Evolutionary conservation across 2,329 filamentous ascomycete genomes (phyloP).

Genomic region (Penicillium sclerotiorum): DNA sequence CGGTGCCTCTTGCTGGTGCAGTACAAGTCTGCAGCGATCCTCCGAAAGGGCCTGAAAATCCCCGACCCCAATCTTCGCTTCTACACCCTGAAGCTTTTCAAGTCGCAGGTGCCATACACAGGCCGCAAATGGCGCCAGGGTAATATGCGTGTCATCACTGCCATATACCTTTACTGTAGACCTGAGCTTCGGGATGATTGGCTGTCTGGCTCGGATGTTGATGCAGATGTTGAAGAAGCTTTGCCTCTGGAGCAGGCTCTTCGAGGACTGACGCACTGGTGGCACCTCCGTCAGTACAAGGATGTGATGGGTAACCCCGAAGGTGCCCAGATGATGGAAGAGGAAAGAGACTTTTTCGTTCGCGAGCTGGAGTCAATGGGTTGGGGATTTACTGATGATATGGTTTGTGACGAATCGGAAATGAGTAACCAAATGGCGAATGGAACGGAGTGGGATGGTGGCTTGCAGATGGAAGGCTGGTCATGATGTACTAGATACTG

Average conservation of each 20-base stretch:
- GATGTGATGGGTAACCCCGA: conserved; percentile 66
- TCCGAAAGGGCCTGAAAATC: conserved; percentile 88
- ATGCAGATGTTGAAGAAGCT: conserved; percentile 90
- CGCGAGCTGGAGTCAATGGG: conserved; percentile 74
- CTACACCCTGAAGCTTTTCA: conserved; percentile 97
- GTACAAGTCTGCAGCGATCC: conserved; percentile 91
- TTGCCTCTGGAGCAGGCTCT: conserved; percentile 90
- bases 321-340: conserved; percentile 60
- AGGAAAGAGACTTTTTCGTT: conserved; percentile 78
- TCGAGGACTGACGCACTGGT: conserved; percentile 89
- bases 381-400: conserved; percentile 48
- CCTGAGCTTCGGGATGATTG: conserved; percentile 94
- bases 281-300: conserved; percentile 80
- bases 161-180: conserved; percentile 89
- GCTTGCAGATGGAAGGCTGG: conserved; percentile 18
- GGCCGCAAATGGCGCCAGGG: conserved; percentile 96
- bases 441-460: conserved; percentile 21
- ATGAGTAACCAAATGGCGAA: conserved; percentile 11
- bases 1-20: conserved; percentile 90
- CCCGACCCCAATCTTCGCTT: conserved; percentile 84
- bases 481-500: conserved; percentile 5
- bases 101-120: conserved; percentile 97
- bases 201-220: conserved; percentile 85
- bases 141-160: conserved; percentile 98
- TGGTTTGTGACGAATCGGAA: conserved; percentile 20